Conservation (phyloP, 1,139 yeast species). For the Saccharomycopsis crataegensis region DNA sequence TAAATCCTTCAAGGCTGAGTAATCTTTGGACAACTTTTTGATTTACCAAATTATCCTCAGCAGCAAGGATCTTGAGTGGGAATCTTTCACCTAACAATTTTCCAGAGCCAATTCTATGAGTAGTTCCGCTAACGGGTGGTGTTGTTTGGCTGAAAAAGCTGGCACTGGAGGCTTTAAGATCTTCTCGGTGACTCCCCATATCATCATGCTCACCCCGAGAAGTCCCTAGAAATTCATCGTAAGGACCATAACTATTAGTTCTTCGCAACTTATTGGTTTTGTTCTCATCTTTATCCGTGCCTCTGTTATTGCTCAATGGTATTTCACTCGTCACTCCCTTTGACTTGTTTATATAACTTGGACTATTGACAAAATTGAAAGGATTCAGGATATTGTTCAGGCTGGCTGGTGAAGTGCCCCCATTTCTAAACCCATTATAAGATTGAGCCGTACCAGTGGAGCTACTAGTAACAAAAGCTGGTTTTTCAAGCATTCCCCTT, state of each 20-base stretch:
- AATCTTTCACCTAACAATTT: slow-evolving; percentile 10
- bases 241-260: too few species aligned
- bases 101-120: neutral
- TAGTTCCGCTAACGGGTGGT: neutral
- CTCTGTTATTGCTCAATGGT: neutral
- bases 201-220: neutral
- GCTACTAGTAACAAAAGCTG: slow-evolving; percentile 39
- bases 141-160: neutral
- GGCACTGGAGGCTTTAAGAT: neutral
- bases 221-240: too few species aligned
- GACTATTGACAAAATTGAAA: neutral
- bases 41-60: slow-evolving; percentile 88
- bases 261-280: too few species aligned
- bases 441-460: slow-evolving; percentile 56
- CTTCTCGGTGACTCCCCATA: neutral
- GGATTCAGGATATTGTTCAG: slow-evolving; percentile 9
- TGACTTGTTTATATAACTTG: neutral
- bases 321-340: neutral
- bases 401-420: slow-evolving; percentile 7
- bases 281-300: too few species aligned
- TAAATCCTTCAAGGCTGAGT: slow-evolving; percentile 73
- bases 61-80: slow-evolving; percentile 60
- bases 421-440: slow-evolving; percentile 13
- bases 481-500: slow-evolving; percentile 32
- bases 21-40: slow-evolving; percentile 85